Conservation (phyloP, 169 alveolate species). For the Plasmodium malariae region DNA sequence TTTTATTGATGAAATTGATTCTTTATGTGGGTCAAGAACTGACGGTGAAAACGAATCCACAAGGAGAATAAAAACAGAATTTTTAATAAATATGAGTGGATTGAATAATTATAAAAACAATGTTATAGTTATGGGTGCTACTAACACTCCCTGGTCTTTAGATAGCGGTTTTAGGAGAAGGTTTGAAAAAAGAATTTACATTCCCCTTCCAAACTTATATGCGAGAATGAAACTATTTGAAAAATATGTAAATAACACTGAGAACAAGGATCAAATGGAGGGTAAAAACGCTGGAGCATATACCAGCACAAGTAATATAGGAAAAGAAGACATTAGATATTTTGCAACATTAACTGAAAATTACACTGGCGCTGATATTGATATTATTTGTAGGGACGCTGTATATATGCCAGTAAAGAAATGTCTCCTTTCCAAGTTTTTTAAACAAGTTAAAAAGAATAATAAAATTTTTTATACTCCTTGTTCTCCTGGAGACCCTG, state of each 20-base stretch:
- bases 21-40: conserved; percentile 94
- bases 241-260: conserved; percentile 78
- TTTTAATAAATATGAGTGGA: conserved; percentile 99
- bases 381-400: conserved; percentile 82
- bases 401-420: conserved; percentile 83
- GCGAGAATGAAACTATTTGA: conserved; percentile 92
- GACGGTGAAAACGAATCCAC: conserved; percentile 98
- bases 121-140: conserved; percentile 83
- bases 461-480: conserved; percentile 81
- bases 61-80: conserved; percentile 99
- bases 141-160: conserved; percentile 97
- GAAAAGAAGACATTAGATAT: conserved; percentile 86
- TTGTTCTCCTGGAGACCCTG: conserved; percentile 87
- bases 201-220: conserved; percentile 97
- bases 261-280: conserved; percentile 87
- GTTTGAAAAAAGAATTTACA: conserved; percentile 97
- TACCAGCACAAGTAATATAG: conserved; percentile 81
- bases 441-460: conserved; percentile 78
- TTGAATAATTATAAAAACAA: conserved; percentile 69
- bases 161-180: conserved; percentile 99
- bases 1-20: conserved; percentile 99
- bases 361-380: conserved; percentile 84
- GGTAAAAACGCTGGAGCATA: conserved; percentile 80
- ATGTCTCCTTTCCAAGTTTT: conserved; percentile 79
- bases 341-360: conserved; percentile 83